Evolutionary conservation across 352 stramenopile species (phyloP), one percentile per base, ranked within the genome.

Genomic region (Thalassiosira oceanica): DNA sequence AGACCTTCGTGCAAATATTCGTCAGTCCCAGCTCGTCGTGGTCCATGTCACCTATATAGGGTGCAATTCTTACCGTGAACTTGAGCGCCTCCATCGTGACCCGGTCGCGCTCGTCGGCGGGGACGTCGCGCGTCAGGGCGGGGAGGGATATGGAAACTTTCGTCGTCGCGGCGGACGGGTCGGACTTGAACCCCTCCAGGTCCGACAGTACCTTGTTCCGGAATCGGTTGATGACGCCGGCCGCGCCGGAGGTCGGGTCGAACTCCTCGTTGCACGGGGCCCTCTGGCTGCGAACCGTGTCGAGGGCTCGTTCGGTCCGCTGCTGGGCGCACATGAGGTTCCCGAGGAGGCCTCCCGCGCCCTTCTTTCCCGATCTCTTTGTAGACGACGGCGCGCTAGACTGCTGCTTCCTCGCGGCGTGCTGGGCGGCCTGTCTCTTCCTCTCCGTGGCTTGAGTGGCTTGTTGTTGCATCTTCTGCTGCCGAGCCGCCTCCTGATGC

Each of bases 31-130:
- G n/a, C n/a, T n/a, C n/a, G n/a, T n/a, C n/a, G n/a, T n/a, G n/a
- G n/a, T n/a, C n/a, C n/a, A n/a, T n/a, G n/a, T n/a, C n/a, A n/a
- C n/a, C n/a, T n/a, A n/a, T n/a, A n/a, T n/a, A n/a, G n/a, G n/a
- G n/a, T n/a, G n/a, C n/a, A n/a, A n/a, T n/a, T n/a, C n/a, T n/a
- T n/a, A n/a, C n/a, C 39, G 84, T 78, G 54, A 87, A 92, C 71
- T 89, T 87, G 10, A 92, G 61, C 10, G 88, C 70, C 55, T 90
- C 74, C 77, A 92, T 89, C 8, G 78, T 89, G 7, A 89, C 57
- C 23, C 65, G 74, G 16, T 79, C 65, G n/a, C 70, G 62, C 20
- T 86, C 72, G 6, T 77, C 54, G 7, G 55, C 16, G 8, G 54
- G 36, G 0, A 89, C 48, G 6, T 36, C 16, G 50, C 70, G 72